Percentiles rank a stretch among this genome's conserved stretches.
Evolutionary conservation across 192 early-diverging fungal genomes (phyloP).

Genomic region (Cetraspora pellucida): DNA sequence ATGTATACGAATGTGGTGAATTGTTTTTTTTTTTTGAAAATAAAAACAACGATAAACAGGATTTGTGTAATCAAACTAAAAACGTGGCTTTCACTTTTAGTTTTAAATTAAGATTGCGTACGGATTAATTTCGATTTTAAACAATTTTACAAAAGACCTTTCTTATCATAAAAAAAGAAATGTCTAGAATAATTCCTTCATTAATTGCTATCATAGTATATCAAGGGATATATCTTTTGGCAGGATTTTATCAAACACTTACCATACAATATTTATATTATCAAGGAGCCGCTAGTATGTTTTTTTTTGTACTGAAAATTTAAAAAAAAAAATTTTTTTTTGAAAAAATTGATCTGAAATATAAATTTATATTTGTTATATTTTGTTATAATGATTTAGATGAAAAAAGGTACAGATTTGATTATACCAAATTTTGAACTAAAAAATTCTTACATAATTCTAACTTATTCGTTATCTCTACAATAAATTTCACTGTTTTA

Average conservation of each 20-base stretch:
- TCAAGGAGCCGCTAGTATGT: conserved; percentile 62
- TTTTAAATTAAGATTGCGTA: too few relatives aligned
- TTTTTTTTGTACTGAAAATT: background rate
- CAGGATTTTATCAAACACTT: conserved; percentile 57
- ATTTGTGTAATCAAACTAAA: too few relatives aligned
- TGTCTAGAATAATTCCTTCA: background rate
- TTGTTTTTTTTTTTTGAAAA: too few relatives aligned
- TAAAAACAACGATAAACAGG: too few relatives aligned
- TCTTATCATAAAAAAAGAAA: background rate
- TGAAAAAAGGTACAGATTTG: conserved; percentile 26
- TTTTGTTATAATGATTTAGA: background rate
- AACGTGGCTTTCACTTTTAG: too few relatives aligned
- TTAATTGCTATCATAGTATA: conserved; percentile 40
- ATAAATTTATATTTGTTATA: background rate
- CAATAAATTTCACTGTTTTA: too few relatives aligned
- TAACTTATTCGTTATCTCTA: background rate
- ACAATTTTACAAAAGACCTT: too few relatives aligned
- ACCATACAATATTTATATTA: conserved; percentile 61
- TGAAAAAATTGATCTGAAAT: background rate
- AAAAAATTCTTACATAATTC: background rate
- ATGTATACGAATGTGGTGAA: too few relatives aligned
- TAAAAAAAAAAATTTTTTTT: too few relatives aligned
- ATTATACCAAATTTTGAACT: background rate
- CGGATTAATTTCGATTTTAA: too few relatives aligned
- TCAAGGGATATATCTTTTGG: conserved; percentile 51